These are phyloP conservation scores for Colletotrichum sp. DNA, from an alignment of 2,329 filamentous ascomycete species.

Conservation along the genomic window DNA sequence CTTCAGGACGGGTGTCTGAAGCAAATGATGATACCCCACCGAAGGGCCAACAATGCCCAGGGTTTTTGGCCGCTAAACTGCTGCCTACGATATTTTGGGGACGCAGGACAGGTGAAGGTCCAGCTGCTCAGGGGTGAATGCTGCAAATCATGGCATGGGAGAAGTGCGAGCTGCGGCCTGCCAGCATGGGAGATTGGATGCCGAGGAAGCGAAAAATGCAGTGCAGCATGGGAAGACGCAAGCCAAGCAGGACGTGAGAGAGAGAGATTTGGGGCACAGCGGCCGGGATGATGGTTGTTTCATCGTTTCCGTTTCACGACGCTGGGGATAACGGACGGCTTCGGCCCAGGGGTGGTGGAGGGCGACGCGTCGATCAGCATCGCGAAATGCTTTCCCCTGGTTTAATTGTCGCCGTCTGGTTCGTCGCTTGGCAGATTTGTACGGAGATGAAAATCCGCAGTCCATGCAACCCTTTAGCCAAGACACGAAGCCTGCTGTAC, in stretches of 20 bases:
- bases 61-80: not conserved
- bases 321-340: not conserved
- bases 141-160: not conserved
- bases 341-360: not conserved
- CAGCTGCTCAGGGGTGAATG: not conserved
- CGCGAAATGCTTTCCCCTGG: not conserved
- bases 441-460: not conserved
- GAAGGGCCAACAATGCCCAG: not conserved
- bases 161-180: not conserved
- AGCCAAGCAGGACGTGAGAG: not conserved
- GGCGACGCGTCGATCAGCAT: not conserved
- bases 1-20: not conserved
- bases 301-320: slow-evolving; percentile 1
- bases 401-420: not conserved
- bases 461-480: slow-evolving; percentile 2
- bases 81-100: not conserved
- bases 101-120: not conserved
- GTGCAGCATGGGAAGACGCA: not conserved
- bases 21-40: not conserved
- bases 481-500: not conserved
- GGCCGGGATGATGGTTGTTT: slow-evolving; percentile 5
- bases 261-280: not conserved
- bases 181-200: not conserved
- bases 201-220: not conserved
- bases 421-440: not conserved